A percentile compares a stretch with the other conserved stretches of the same genome.
Evolutionary conservation across 2,329 filamentous ascomycete species (phyloP).

Genomic region (Penicillium janthinellum): DNA sequence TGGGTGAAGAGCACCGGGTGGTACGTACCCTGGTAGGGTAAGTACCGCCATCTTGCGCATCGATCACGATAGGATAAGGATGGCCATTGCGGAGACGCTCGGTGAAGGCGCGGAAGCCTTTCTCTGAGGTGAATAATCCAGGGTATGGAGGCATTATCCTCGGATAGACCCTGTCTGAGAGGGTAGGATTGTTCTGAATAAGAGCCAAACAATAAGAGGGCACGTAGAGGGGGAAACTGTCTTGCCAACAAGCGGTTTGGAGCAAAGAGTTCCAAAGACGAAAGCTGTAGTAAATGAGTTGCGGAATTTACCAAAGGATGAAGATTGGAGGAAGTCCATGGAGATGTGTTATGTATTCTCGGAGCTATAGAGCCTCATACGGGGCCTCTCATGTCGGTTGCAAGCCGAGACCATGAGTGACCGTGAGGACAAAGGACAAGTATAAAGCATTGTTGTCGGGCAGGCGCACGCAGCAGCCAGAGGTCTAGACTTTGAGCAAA

Average conservation of each 20-base stretch:
- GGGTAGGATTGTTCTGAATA: background rate
- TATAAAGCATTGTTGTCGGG: constrained; percentile 3
- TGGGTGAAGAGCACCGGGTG: constrained; percentile 12
- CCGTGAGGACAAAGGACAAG: background rate
- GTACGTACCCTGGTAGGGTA: background rate
- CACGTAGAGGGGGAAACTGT: background rate
- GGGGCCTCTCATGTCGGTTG: background rate
- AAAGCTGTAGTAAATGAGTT: background rate
- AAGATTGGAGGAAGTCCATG: background rate
- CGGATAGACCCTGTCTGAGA: no score
- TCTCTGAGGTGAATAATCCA: background rate
- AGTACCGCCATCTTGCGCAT: background rate
- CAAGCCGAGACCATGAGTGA: background rate
- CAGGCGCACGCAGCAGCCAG: background rate
- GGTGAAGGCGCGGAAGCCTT: background rate
- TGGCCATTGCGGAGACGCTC: background rate
- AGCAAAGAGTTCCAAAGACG: background rate
- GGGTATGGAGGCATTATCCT: background rate
- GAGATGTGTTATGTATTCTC: background rate
- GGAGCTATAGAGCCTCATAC: background rate
- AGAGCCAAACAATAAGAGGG: background rate
- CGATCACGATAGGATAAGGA: background rate
- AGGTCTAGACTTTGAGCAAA: background rate
- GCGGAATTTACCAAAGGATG: background rate
- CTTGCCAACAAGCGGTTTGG: background rate